Evolutionary conservation across 257 asterid species (phyloP), one percentile per base, ranked within the genome.

Genomic region (Avicennia marina): DNA sequence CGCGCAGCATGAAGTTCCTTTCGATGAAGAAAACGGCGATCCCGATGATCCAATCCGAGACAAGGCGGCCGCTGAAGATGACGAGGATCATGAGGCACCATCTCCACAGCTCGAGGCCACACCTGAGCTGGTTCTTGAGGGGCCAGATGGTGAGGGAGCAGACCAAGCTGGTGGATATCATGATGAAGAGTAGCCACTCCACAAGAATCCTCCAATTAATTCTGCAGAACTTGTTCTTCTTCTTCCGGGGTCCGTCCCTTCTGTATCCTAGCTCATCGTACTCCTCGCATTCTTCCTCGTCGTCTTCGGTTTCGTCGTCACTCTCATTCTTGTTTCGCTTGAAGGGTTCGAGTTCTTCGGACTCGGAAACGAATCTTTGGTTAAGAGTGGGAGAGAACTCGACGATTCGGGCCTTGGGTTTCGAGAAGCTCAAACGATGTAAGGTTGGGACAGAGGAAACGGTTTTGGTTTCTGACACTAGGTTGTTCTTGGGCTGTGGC

Each of bases 31-130:
- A 82, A 22, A 69, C 84, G 1, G 33, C 22, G 49, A 69, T 47
- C 1, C 58, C 32, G 2, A 74, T 49, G 33, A 82, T 55, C 84
- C 84, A 82, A 10, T 61, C 75, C 18, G 90, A 76, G 61, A 82
- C 75, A 4, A 82, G 80, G 29, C 90, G 77, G 55, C 87, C 90
- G 34, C 81, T 72, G 66, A 82, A 72, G 51, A 66, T 34, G n/a
- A 77, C 82, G 10, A 82, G 69, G 26, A 70, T 54, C 72, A 82
- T 58, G 4, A 79, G 33, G 40, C 74, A 72, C 84, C 82, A 79
- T 17, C 78, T 60, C 90, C 87, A 79, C 0, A 70, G 65, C 54
- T 74, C 72, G 9, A 82, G 63, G 16, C 85, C 79, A 25, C 48
- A 67, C 8, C 22, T 24, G 60, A 48, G 41, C 36, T 53, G 26